phyloP scores from a whole-genome alignment of 2,329 filamentous ascomycete species.

The Diaporthe caulivora region DNA sequence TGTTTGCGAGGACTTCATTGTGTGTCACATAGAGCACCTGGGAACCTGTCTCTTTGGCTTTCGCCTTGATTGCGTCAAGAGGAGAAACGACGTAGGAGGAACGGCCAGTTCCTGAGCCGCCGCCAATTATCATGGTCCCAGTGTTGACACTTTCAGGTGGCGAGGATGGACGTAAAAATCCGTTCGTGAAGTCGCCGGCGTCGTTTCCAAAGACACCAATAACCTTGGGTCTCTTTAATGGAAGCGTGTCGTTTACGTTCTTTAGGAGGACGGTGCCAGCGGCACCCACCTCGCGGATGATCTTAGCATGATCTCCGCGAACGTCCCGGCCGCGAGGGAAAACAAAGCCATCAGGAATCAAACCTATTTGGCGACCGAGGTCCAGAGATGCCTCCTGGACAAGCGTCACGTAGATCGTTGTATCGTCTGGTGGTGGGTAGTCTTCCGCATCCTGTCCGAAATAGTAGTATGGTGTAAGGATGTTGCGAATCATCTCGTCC shows the following conservation, averaged over 20 bases:
- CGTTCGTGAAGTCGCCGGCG: conserved; percentile 63
- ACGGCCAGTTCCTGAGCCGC: conserved; percentile 69
- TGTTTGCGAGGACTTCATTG: conserved; percentile 44
- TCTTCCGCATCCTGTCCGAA: not conserved
- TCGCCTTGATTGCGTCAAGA: conserved; percentile 54
- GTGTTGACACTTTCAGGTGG: conserved; percentile 1
- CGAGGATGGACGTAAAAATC: not conserved
- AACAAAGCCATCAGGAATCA: conserved; percentile 59
- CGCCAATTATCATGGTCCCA: conserved; percentile 53
- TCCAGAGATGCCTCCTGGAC: conserved; percentile 7
- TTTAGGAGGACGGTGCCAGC: conserved; percentile 66
- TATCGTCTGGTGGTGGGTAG: not conserved
- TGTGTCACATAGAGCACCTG: conserved; percentile 27
- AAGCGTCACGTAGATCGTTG: not conserved
- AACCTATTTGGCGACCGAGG: not conserved
- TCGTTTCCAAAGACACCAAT: conserved; percentile 66
- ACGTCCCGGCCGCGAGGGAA: conserved; percentile 55
- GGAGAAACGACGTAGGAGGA: conserved; percentile 68
- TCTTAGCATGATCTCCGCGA: conserved; percentile 1
- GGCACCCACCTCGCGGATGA: conserved; percentile 23
- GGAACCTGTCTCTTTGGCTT: not conserved
- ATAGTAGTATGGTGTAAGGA: conserved; percentile 14
- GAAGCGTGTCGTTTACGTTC: conserved; percentile 62
- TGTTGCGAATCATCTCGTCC: conserved; percentile 41
- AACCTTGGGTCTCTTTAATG: conserved; percentile 58